These are phyloP conservation scores for Stagonosporopsis chrysanthemi DNA, from an alignment of 2,329 filamentous ascomycete species.

Conservation along the genomic window DNA sequence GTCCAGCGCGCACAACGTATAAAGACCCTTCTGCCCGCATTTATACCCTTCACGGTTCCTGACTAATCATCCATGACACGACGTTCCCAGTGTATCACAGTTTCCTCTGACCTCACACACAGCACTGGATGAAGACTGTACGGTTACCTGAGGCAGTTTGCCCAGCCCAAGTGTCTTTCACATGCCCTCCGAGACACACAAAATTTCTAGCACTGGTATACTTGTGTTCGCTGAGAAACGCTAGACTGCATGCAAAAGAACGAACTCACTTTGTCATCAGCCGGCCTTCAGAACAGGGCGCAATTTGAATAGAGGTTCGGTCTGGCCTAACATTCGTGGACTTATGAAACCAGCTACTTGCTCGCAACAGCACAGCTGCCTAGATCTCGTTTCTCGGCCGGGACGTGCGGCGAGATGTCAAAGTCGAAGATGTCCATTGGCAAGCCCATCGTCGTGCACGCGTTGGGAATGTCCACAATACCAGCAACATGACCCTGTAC, in stretches of 20 bases:
- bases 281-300: background rate
- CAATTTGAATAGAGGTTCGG: background rate
- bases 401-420: slow-evolving; percentile 76
- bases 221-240: background rate
- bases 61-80: background rate
- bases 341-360: slow-evolving; percentile 15
- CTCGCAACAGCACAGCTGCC: slow-evolving; percentile 72
- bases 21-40: background rate
- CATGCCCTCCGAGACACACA: background rate
- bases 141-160: no score
- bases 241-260: background rate
- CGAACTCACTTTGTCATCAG: no score
- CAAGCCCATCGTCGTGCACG: slow-evolving; percentile 85
- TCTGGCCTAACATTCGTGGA: background rate
- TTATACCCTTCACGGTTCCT: no score
- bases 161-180: background rate
- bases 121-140: background rate
- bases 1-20: background rate
- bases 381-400: slow-evolving; percentile 70
- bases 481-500: slow-evolving; percentile 89
- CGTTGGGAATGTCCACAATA: slow-evolving; percentile 88
- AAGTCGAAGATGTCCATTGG: slow-evolving; percentile 97
- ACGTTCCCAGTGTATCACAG: background rate
- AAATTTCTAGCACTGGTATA: background rate
- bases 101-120: background rate